phyloP scores from a whole-genome alignment of 2,329 filamentous ascomycete genomes.

The Penicillium rolfsii region DNA sequence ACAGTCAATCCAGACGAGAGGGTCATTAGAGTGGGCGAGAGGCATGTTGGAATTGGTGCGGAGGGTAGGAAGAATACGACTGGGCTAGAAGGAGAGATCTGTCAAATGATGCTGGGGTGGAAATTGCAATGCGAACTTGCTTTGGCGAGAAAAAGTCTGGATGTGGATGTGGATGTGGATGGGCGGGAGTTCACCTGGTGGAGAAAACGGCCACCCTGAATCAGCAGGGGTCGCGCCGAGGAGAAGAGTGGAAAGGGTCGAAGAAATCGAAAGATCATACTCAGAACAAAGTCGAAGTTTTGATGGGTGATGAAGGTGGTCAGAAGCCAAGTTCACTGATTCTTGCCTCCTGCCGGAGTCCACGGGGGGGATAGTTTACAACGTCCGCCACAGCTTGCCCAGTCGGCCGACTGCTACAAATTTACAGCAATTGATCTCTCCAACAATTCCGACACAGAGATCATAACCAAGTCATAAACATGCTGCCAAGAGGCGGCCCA shows the following conservation, averaged over 20 bases:
- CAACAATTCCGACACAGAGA: neutral
- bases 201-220: conserved; percentile 30
- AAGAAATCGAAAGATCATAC: conserved; percentile 7
- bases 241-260: neutral
- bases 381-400: neutral
- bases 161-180: conserved; percentile 1
- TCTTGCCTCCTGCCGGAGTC: neutral
- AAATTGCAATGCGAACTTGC: neutral
- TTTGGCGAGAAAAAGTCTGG: neutral
- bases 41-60: conserved; percentile 40
- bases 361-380: neutral
- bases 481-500: conserved; percentile 12
- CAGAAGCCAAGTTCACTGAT: neutral
- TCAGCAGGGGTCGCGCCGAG: conserved; percentile 10
- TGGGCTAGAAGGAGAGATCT: neutral
- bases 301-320: neutral
- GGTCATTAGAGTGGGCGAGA: conserved; percentile 59
- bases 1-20: conserved; percentile 85
- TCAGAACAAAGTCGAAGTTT: neutral
- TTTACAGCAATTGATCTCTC: neutral
- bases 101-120: neutral
- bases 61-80: neutral
- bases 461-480: conserved; percentile 3
- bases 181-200: conserved; percentile 27
- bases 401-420: neutral